Conservation (phyloP, 257 asterid genomes). For the Coffea eugenioides region DNA sequence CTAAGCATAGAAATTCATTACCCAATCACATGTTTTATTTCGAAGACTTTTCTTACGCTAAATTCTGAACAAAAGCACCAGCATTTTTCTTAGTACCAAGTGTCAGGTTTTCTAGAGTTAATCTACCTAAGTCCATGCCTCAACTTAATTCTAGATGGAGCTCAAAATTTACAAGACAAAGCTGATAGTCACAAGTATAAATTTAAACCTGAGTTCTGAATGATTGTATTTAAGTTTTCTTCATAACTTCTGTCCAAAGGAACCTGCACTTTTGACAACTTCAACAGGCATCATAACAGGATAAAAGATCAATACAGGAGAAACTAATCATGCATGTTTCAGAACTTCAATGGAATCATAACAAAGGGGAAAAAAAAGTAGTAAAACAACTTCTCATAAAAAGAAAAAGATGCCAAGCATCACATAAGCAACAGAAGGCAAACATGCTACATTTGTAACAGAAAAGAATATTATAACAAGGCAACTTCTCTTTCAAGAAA, state of each 20-base stretch:
- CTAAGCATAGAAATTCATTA: too few relatives aligned
- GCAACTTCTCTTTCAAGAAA: slow-evolving; percentile 23
- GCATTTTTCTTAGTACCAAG: background rate
- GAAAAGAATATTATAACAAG: background rate
- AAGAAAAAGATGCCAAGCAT: background rate
- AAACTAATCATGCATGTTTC: background rate
- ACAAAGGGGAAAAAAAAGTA: background rate
- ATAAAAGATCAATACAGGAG: background rate
- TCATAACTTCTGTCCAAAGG: background rate
- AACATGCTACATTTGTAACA: background rate
- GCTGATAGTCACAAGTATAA: background rate
- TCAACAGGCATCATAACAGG: too few relatives aligned
- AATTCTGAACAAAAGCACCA: background rate
- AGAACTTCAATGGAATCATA: background rate
- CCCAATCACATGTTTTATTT: background rate
- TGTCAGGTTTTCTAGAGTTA: background rate
- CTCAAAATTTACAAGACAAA: background rate
- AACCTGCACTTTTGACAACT: too few relatives aligned
- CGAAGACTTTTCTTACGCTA: background rate
- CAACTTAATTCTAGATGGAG: background rate
- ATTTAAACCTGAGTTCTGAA: background rate
- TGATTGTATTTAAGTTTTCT: background rate
- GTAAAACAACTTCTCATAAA: background rate
- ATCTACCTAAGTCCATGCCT: background rate
- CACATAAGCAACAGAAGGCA: background rate